Conservation (phyloP, 495 filamentous ascomycete species). For the Aspergillus funiculosus region DNA sequence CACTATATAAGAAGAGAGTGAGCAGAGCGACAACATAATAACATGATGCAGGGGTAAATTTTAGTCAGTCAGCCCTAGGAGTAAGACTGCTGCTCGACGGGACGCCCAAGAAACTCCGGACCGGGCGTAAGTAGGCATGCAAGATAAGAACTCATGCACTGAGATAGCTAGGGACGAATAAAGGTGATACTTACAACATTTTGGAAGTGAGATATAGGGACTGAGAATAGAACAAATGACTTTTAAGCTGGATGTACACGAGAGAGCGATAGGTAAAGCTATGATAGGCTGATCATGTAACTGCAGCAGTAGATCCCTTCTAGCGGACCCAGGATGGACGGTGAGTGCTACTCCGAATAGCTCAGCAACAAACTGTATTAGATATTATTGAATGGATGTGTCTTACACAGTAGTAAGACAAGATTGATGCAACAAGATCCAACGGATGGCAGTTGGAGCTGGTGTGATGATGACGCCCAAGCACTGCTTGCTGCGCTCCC, state of each 20-base stretch:
- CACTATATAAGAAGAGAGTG: constrained; percentile 42
- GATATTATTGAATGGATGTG: neutral
- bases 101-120: neutral
- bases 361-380: too few relatives aligned
- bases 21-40: constrained; percentile 5
- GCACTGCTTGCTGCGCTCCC: constrained; percentile 1
- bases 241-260: neutral
- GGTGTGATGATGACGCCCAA: neutral
- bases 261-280: constrained; percentile 5
- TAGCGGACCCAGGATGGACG: neutral
- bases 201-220: neutral
- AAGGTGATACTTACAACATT: constrained; percentile 12
- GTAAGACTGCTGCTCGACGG: too few relatives aligned
- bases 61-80: neutral
- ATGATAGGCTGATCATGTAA: constrained; percentile 13
- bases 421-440: neutral
- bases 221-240: neutral
- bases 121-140: neutral
- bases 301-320: neutral
- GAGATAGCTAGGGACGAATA: neutral
- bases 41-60: neutral
- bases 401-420: too few relatives aligned
- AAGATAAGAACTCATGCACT: constrained; percentile 3
- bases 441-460: neutral
- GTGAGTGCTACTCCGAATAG: too few relatives aligned